phyloP scores from a whole-genome alignment of 1,284 basidiomycete species.

The Ustilago vetiveriae region DNA sequence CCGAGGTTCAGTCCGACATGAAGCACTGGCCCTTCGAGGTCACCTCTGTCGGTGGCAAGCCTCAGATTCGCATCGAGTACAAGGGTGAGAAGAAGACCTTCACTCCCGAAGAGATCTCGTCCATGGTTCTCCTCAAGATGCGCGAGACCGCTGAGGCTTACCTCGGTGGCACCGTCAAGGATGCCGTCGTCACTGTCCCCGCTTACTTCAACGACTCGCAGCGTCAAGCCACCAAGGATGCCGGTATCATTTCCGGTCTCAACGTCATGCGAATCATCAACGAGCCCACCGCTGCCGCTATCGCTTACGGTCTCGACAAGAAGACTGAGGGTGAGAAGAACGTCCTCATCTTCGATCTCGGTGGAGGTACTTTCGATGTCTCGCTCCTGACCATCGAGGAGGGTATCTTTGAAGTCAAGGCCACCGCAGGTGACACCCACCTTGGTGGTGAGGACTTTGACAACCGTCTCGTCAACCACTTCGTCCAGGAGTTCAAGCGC shows the following conservation, averaged over 20 bases:
- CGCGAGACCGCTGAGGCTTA: constrained; percentile 98
- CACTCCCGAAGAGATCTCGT: constrained; percentile 94
- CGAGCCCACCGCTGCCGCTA: constrained; percentile 93
- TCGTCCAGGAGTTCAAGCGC: constrained; percentile 97
- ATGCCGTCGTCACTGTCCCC: constrained; percentile 89
- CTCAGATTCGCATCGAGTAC: constrained; percentile 87
- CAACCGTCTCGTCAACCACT: constrained; percentile 94
- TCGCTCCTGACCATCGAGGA: constrained; percentile 97
- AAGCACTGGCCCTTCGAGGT: constrained; percentile 96
- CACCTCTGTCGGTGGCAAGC: constrained; percentile 82
- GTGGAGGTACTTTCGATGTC: constrained; percentile 99
- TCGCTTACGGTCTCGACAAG: constrained; percentile 90
- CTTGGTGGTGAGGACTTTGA: constrained; percentile 99
- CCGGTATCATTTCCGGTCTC: constrained; percentile 86
- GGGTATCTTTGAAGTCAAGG: constrained; percentile 99
- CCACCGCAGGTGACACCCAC: constrained; percentile 98
- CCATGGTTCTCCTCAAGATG: constrained; percentile 98
- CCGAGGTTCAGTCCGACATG: constrained; percentile 91
- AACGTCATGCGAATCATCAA: constrained; percentile 97
- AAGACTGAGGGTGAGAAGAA: constrained; percentile 87
- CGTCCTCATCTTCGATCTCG: constrained; percentile 96
- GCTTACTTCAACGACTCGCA: constrained; percentile 99
- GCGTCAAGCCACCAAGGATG: constrained; percentile 94
- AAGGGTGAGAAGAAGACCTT: constrained; percentile 91
- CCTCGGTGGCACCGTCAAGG: constrained; percentile 81